A percentile compares a stretch with the other conserved stretches of the same genome.
Conservation (phyloP, 495 filamentous ascomycete genomes). For the Glonium stellatum region DNA sequence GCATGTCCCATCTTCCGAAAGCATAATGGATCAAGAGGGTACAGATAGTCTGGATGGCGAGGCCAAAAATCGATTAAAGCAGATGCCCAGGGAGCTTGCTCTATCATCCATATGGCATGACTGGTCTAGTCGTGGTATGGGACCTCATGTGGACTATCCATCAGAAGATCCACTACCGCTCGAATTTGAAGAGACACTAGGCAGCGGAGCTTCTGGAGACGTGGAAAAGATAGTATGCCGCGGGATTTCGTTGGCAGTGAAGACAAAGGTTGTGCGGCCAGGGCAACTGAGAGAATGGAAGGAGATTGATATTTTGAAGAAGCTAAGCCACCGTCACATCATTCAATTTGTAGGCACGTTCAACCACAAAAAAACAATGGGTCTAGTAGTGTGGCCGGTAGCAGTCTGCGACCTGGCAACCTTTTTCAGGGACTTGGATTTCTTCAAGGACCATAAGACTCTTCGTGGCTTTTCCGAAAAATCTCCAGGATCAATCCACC, state of each 20-base stretch:
- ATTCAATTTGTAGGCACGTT: constrained; percentile 21
- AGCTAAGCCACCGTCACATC: constrained; percentile 19
- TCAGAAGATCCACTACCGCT: constrained; percentile 17
- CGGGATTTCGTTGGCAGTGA: constrained; percentile 18
- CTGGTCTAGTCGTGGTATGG: constrained; percentile 12
- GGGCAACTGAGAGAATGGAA: constrained; percentile 13
- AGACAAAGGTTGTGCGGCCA: constrained; percentile 9
- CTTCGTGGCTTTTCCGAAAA: background rate
- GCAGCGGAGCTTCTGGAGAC: constrained; percentile 19
- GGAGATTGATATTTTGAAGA: constrained; percentile 25
- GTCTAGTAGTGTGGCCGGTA: constrained; percentile 22
- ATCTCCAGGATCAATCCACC: background rate
- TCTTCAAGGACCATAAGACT: background rate
- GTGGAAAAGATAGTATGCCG: constrained; percentile 20
- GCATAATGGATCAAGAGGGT: too few relatives aligned
- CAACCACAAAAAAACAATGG: constrained; percentile 18
- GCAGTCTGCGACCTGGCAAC: constrained; percentile 22
- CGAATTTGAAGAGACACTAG: constrained; percentile 19
- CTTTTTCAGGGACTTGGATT: constrained; percentile 20
- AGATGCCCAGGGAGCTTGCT: too few relatives aligned
- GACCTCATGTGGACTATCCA: constrained; percentile 21
- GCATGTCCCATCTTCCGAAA: too few relatives aligned
- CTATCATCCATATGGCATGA: constrained; percentile 4
- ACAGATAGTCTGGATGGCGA: too few relatives aligned
- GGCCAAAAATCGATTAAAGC: too few relatives aligned